These are phyloP conservation scores for Fagopyrum homotropicum DNA, from an alignment of 148 eudicot genomes.

Conservation along the genomic window DNA sequence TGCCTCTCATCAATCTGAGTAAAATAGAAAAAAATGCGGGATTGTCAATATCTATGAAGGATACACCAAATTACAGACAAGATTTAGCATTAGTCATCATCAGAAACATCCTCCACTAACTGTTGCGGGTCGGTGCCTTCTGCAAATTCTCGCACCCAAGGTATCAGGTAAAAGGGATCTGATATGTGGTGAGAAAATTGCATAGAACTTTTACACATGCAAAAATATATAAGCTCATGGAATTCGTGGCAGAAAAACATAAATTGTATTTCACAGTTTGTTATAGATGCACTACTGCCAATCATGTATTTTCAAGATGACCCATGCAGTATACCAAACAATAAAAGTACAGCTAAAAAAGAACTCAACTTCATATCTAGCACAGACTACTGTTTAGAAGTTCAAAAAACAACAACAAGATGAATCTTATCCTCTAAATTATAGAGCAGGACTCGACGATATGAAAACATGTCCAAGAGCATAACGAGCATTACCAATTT, in stretches of 20 bases:
- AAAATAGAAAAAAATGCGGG: neutral
- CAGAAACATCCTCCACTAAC: neutral
- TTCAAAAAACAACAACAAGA: neutral
- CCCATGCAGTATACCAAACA: too few species aligned
- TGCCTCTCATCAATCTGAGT: constrained; percentile 17
- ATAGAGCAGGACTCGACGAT: neutral
- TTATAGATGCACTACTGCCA: neutral
- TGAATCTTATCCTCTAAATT: neutral
- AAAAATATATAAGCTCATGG: neutral
- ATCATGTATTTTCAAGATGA: too few species aligned
- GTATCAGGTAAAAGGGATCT: neutral
- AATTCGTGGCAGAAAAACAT: neutral
- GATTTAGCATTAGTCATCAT: neutral
- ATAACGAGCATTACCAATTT: constrained; percentile 55
- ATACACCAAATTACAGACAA: neutral
- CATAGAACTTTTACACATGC: neutral
- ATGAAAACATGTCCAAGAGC: neutral
- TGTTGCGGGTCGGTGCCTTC: too few species aligned
- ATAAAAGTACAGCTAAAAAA: neutral
- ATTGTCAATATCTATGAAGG: neutral
- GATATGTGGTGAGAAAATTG: neutral
- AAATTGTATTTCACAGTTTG: neutral
- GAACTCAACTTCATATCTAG: neutral
- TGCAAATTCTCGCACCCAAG: neutral
- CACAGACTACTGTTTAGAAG: neutral